Evolutionary conservation across 2,329 filamentous ascomycete genomes (phyloP).

Genomic region (Diaporthe sp.): DNA sequence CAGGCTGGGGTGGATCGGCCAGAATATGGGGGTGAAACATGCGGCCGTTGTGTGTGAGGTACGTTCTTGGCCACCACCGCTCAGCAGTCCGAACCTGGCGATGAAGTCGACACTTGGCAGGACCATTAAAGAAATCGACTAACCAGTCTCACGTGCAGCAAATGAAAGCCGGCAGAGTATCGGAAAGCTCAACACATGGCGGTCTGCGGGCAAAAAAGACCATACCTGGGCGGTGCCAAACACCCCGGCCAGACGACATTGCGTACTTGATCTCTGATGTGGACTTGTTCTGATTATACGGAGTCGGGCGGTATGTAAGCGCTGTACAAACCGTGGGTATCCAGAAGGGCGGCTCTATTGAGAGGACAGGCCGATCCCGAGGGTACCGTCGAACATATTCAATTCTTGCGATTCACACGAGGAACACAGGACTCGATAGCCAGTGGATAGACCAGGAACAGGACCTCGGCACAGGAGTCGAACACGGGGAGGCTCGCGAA

Average conservation of each 20-base stretch:
- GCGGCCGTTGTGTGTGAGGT: slow-evolving; percentile 25
- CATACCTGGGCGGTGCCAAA: not conserved
- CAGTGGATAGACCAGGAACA: not conserved
- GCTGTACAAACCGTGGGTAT: not conserved
- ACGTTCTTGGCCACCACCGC: not conserved
- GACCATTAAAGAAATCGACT: not conserved
- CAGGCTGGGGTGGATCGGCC: slow-evolving; percentile 21
- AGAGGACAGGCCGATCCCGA: not conserved
- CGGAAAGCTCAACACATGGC: slow-evolving; percentile 12
- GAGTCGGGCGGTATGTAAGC: not conserved
- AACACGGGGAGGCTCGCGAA: not conserved
- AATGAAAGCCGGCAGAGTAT: slow-evolving; percentile 18
- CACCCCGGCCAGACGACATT: slow-evolving; percentile 4
- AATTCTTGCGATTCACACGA: not conserved
- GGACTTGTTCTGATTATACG: not conserved
- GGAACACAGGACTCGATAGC: slow-evolving; percentile 8
- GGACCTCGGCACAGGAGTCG: not conserved
- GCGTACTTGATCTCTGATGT: slow-evolving; percentile 7
- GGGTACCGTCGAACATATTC: not conserved
- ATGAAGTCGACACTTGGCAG: not conserved
- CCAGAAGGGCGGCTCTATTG: not conserved
- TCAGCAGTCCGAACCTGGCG: not conserved
- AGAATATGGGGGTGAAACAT: slow-evolving; percentile 35
- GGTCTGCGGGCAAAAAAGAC: slow-evolving; percentile 10
- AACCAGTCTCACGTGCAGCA: slow-evolving; percentile 20